Conservation (phyloP, 176 grass and related monocot genomes). For the Avena eriantha region DNA sequence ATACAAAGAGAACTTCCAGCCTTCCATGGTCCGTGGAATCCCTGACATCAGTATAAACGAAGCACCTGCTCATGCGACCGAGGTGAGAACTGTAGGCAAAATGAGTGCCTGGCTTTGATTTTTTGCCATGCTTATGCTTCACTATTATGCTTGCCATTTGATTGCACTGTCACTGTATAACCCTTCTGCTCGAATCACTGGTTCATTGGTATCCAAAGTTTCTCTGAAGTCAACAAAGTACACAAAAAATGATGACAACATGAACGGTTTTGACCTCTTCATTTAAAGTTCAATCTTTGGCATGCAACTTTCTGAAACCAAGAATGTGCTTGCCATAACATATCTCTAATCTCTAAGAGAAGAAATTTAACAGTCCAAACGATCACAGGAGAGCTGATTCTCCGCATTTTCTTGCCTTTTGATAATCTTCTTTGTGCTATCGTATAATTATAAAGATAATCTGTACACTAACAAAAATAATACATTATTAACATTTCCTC, state of each 20-base stretch:
- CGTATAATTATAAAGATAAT: conserved; percentile 2
- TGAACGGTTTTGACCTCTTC: background rate
- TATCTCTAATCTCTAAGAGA: background rate
- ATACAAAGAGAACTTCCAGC: conserved; percentile 91
- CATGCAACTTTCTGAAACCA: background rate
- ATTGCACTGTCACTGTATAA: background rate
- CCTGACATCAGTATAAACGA: conserved; percentile 93
- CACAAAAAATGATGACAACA: background rate
- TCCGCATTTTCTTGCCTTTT: conserved; percentile 12
- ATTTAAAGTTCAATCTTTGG: conserved; percentile 24
- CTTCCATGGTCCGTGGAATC: conserved; percentile 83
- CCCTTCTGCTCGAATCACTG: conserved; percentile 23
- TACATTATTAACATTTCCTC: background rate
- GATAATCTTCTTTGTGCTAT: background rate
- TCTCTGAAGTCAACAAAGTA: conserved; percentile 7
- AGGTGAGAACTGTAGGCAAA: conserved; percentile 51
- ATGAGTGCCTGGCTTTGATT: background rate
- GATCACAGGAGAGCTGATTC: background rate
- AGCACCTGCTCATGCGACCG: conserved; percentile 50
- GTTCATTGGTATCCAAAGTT: conserved; percentile 1
- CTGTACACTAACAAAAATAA: background rate
- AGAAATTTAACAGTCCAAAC: conserved; percentile 1
- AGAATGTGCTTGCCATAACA: conserved; percentile 15
- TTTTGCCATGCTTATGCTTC: conserved; percentile 26
- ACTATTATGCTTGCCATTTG: conserved; percentile 9